Evolutionary conservation across 495 filamentous ascomycete species (phyloP).

Genomic region (Elasticomyces elasticus): DNA sequence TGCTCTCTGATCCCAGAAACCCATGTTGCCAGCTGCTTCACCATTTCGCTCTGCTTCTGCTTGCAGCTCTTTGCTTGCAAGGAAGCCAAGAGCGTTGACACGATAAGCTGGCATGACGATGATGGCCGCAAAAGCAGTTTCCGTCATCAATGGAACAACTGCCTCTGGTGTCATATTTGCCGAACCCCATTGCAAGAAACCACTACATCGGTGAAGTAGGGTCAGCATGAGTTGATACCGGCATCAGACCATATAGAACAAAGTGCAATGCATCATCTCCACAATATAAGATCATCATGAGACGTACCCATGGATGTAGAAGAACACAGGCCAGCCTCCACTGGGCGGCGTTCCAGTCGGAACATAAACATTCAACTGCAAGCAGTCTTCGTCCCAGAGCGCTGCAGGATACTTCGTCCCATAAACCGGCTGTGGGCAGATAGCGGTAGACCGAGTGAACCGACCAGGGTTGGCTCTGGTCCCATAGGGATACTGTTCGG

Average conservation of each 20-base stretch:
- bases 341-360: constrained; percentile 25
- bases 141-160: constrained; percentile 24
- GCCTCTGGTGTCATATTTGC: constrained; percentile 33
- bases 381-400: constrained; percentile 38
- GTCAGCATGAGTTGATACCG: not conserved
- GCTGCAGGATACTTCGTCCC: constrained; percentile 10
- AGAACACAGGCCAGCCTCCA: constrained; percentile 33
- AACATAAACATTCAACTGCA: constrained; percentile 39
- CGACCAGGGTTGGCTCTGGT: constrained; percentile 29
- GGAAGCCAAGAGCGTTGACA: constrained; percentile 34
- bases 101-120: constrained; percentile 33
- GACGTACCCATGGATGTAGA: constrained; percentile 38
- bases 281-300: too few species aligned
- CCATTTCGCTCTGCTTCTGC: constrained; percentile 17
- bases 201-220: constrained; percentile 13
- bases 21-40: constrained; percentile 25
- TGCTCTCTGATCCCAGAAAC: constrained; percentile 35
- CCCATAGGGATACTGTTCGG: constrained; percentile 31
- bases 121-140: constrained; percentile 28
- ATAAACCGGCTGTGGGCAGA: constrained; percentile 36
- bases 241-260: too few species aligned
- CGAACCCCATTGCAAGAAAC: constrained; percentile 48
- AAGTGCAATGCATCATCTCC: too few species aligned
- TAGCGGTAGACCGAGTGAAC: constrained; percentile 29
- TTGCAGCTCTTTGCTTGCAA: constrained; percentile 26